These are phyloP conservation scores for Ensete glaucum DNA, from an alignment of 176 grass and related monocot species.

Conservation along the genomic window DNA sequence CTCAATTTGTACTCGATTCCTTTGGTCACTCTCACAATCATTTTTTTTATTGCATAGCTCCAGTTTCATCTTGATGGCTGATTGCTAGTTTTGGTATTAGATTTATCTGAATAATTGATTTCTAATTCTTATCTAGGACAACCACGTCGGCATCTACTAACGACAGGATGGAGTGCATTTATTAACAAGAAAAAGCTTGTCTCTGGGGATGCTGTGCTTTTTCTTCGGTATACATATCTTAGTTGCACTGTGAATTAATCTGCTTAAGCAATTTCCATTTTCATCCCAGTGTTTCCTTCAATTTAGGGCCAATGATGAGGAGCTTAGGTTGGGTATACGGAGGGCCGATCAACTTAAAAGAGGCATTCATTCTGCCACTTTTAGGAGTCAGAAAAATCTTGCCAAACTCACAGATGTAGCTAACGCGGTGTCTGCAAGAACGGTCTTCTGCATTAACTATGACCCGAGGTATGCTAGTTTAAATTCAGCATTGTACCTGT, in stretches of 20 bases:
- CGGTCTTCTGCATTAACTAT: conserved; percentile 67
- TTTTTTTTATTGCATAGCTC: not conserved
- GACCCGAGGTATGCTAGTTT: conserved; percentile 51
- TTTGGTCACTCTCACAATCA: not conserved
- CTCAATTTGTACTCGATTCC: not conserved
- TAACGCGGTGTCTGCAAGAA: conserved; percentile 45
- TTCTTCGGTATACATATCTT: conserved; percentile 52
- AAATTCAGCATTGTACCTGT: no score
- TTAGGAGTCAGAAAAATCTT: conserved; percentile 24
- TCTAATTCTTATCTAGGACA: conserved; percentile 51
- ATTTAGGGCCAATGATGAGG: conserved; percentile 72
- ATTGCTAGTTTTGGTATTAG: not conserved
- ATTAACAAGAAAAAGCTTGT: conserved; percentile 94
- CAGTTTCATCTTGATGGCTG: not conserved
- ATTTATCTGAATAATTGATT: not conserved
- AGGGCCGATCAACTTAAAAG: conserved; percentile 67
- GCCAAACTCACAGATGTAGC: conserved; percentile 34
- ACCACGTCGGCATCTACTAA: conserved; percentile 96
- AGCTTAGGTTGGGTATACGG: conserved; percentile 70
- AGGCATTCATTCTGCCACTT: conserved; percentile 22
- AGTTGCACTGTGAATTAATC: not conserved
- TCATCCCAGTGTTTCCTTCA: not conserved
- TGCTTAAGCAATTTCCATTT: not conserved
- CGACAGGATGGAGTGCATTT: conserved; percentile 99
- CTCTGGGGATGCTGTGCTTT: conserved; percentile 87